Base-by-base conservation (phyloP, 1,284 basidiomycete species). In the Microbotryum lychnidis-dioicae region DNA sequence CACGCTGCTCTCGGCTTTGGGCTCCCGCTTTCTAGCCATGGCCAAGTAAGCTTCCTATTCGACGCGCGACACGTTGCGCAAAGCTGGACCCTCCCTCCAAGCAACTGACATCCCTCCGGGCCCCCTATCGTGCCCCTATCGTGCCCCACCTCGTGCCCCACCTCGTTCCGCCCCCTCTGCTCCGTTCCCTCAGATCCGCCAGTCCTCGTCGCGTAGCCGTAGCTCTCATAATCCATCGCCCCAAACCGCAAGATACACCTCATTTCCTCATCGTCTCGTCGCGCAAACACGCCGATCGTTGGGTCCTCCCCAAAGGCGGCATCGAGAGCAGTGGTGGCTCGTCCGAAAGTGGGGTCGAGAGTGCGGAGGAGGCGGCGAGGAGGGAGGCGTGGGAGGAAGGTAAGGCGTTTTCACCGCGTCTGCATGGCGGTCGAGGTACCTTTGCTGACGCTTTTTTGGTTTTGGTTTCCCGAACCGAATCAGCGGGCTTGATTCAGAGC, bases 331-430 rank as follows among this genome's bases (percentile, higher is more conserved):
- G 37, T 42, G 12, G 37, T 42, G 37, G 37, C 37, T 42, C 37
- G 37, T 42, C 37, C 37, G 37, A 16, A 42, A 5, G 37, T 42
- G 37, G 37, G 37, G 65, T 57, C n/a, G 63, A 67, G 31, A 44
- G 54, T 6, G 21, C 52, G 2, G 7, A 29, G 3, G 18, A 57
- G 12, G 67, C 67, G 0, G 67, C 67, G 0, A 33, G 50, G 18
- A 56, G 67, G 6, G 67, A 69, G 21, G 50, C 61, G 1, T 69
- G 65, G 65, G 67, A 69, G n/a, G 67, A 69, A 60, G 67, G 67
- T 68, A 27, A 25, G 5, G 27, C 27, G 6, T 27, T 27, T 27
- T 27, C 27, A 27, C 27, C 6, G 27, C 27, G 27, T 27, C 27
- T 27, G 27, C 4, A 27, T 27, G 27, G 27, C 25, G 6, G 27